phyloP scores from a whole-genome alignment of 768 basidiomycete species.

The Porpolomopsis calyptriformis region DNA sequence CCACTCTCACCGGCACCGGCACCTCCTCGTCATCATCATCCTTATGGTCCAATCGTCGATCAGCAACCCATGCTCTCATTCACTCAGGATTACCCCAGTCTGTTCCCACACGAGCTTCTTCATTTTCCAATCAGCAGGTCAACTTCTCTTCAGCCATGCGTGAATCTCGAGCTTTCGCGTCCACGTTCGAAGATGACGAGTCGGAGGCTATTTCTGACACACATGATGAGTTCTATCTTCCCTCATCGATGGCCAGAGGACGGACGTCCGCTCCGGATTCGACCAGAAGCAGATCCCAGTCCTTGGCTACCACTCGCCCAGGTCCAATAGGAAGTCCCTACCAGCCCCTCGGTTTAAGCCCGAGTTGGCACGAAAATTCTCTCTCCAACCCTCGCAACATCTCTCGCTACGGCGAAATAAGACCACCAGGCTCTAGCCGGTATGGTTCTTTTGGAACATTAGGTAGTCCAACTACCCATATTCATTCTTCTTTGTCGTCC shows the following conservation, averaged over 20 bases:
- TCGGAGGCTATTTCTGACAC: conserved; percentile 51
- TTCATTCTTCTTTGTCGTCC: conserved; percentile 38
- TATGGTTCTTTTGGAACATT: conserved; percentile 51
- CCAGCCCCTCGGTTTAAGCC: conserved; percentile 24
- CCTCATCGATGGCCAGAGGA: conserved; percentile 38
- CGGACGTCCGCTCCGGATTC: conserved; percentile 53
- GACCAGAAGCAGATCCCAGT: conserved; percentile 68
- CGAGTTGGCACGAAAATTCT: conserved; percentile 52
- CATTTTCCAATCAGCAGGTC: conserved; percentile 49
- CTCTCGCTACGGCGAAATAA: conserved; percentile 49
- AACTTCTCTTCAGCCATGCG: conserved; percentile 58
- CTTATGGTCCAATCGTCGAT: conserved; percentile 36
- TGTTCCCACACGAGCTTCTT: conserved; percentile 56
- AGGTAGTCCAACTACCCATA: conserved; percentile 46
- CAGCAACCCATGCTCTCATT: conserved; percentile 27
- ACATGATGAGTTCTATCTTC: conserved; percentile 47
- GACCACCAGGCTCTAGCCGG: conserved; percentile 51
- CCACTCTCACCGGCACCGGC: conserved; percentile 34
- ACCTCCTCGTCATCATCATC: no score
- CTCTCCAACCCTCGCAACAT: conserved; percentile 44
- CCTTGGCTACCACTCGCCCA: conserved; percentile 53
- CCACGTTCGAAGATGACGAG: conserved; percentile 78
- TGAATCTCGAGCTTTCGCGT: conserved; percentile 52
- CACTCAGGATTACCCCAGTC: conserved; percentile 25
- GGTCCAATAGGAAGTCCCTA: conserved; percentile 43